These are phyloP conservation scores for Globisporangium emineosum DNA, from an alignment of 352 stramenopile species.

Conservation along the genomic window DNA sequence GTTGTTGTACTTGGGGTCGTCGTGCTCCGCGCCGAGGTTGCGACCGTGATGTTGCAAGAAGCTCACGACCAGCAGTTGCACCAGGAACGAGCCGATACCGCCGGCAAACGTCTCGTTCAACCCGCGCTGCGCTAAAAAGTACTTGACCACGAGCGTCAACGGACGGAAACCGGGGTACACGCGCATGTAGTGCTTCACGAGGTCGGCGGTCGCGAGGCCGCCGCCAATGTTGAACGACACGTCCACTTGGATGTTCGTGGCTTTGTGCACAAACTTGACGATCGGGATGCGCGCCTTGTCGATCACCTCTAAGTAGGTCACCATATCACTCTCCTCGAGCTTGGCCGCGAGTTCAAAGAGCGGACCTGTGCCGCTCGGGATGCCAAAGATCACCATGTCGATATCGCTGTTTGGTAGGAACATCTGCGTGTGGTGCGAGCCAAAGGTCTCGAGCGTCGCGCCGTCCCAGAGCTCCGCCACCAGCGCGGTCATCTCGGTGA, in stretches of 20 bases:
- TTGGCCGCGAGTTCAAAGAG: slow-evolving; percentile 51
- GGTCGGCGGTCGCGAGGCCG: slow-evolving; percentile 79
- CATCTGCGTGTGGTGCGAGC: slow-evolving; percentile 91
- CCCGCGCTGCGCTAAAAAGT: slow-evolving; percentile 91
- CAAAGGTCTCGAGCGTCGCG: slow-evolving; percentile 88
- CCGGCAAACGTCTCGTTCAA: slow-evolving; percentile 95
- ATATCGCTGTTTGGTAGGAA: slow-evolving; percentile 92
- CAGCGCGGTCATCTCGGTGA: slow-evolving; percentile 71
- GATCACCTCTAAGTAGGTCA: slow-evolving; percentile 94
- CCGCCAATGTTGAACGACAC: slow-evolving; percentile 90
- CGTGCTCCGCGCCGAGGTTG: slow-evolving; percentile 40
- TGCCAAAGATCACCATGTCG: slow-evolving; percentile 91
- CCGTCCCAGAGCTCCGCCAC: slow-evolving; percentile 54
- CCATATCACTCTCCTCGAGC: slow-evolving; percentile 61
- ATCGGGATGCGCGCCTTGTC: slow-evolving; percentile 94
- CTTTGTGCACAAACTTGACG: slow-evolving; percentile 94
- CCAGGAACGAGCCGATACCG: slow-evolving; percentile 91
- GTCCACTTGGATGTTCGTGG: slow-evolving; percentile 88
- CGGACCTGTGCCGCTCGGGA: slow-evolving; percentile 48
- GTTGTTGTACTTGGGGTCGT: slow-evolving; percentile 82
- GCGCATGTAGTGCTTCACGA: slow-evolving; percentile 91
- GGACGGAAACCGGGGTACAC: slow-evolving; percentile 90
- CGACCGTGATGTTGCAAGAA: slow-evolving; percentile 91
- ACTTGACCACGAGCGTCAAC: slow-evolving; percentile 94
- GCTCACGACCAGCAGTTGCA: slow-evolving; percentile 95